phyloP scores from a whole-genome alignment of 345 rosid genomes.

The Toxicodendron radicans region DNA sequence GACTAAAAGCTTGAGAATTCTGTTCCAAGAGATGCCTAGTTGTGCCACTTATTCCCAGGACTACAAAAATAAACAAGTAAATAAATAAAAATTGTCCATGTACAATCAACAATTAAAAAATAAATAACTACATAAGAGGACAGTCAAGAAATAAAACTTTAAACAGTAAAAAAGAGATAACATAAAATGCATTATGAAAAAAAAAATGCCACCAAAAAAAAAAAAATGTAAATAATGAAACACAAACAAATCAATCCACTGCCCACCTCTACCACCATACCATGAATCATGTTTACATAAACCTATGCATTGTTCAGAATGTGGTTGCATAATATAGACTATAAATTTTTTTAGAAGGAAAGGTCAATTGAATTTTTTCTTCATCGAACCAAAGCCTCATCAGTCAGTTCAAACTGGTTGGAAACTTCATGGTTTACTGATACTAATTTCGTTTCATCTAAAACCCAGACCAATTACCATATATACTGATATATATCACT shows the following conservation, averaged over 20 bases:
- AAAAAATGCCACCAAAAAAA: neutral
- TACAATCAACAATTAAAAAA: slow-evolving; percentile 6
- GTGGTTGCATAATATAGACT: neutral
- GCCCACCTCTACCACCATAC: slow-evolving; percentile 2
- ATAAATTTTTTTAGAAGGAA: neutral
- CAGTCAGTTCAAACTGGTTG: no score
- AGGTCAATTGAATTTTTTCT: neutral
- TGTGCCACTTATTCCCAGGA: slow-evolving; percentile 63
- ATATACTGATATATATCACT: neutral
- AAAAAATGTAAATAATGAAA: slow-evolving; percentile 5
- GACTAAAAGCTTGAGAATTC: slow-evolving; percentile 64
- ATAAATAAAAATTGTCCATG: neutral
- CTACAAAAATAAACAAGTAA: slow-evolving; percentile 22
- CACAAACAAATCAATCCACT: neutral
- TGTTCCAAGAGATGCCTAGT: slow-evolving; percentile 70
- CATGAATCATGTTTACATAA: neutral
- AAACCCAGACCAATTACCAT: neutral
- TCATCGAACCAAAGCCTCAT: neutral
- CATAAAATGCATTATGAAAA: neutral
- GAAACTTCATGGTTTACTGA: neutral
- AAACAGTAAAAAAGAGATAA: neutral
- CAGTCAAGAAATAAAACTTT: neutral
- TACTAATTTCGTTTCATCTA: neutral
- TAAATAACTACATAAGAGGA: neutral
- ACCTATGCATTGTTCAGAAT: neutral